Percentiles rank a stretch among this genome's conserved stretches.
phyloP scores from a whole-genome alignment of 345 rosid species.

The Camelina neglecta region DNA sequence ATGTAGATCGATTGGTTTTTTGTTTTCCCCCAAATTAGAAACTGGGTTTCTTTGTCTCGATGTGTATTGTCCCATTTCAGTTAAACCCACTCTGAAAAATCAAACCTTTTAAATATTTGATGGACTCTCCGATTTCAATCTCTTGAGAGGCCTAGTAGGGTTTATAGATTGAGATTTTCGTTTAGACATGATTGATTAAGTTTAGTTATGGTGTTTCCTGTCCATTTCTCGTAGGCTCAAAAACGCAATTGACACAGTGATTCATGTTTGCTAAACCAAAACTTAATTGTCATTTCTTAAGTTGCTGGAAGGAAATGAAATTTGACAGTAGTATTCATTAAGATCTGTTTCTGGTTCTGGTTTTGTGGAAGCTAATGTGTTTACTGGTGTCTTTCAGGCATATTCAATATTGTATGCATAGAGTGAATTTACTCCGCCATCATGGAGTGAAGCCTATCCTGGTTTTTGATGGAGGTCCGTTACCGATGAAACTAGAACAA shows the following conservation, averaged over 20 bases:
- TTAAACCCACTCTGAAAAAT: neutral
- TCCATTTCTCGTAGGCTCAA: neutral
- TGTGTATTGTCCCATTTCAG: neutral
- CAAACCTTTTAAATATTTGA: neutral
- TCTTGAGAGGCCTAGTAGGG: neutral
- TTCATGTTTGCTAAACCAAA: neutral
- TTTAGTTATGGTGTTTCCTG: neutral
- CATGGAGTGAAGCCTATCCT: constrained; percentile 86
- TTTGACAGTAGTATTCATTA: constrained; percentile 1
- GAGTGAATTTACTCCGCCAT: constrained; percentile 86
- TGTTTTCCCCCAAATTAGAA: constrained; percentile 6
- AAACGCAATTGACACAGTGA: neutral
- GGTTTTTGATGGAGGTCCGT: constrained; percentile 89
- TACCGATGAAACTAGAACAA: constrained; percentile 95
- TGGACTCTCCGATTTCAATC: constrained; percentile 3
- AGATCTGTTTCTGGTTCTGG: constrained; percentile 29
- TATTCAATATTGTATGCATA: constrained; percentile 90
- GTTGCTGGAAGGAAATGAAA: neutral
- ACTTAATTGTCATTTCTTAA: neutral
- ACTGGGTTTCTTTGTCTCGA: constrained; percentile 13
- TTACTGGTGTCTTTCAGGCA: constrained; percentile 59
- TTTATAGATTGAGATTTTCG: neutral
- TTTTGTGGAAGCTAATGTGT: constrained; percentile 21
- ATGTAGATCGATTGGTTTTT: constrained; percentile 25
- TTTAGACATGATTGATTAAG: neutral